Percentiles rank a stretch among this genome's conserved stretches.
These are phyloP conservation scores for Pleurotus pulmonarius DNA, from an alignment of 768 basidiomycete species.

Conservation along the genomic window DNA sequence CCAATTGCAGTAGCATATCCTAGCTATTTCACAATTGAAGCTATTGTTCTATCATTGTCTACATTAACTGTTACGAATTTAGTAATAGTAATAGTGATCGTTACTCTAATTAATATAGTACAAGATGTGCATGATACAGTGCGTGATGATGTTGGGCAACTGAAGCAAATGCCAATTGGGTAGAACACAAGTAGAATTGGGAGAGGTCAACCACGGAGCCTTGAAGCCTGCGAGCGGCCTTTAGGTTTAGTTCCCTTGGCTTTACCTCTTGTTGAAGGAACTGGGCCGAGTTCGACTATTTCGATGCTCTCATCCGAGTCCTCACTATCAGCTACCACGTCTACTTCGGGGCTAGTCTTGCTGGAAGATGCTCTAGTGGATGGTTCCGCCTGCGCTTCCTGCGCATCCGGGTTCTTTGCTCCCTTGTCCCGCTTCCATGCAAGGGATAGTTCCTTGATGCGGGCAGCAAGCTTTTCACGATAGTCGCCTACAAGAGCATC, in stretches of 20 bases:
- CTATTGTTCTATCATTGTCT: no score
- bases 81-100: no score
- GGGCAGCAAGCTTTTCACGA: conserved; percentile 39
- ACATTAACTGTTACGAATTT: no score
- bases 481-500: conserved; percentile 39
- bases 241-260: neutral
- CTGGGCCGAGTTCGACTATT: conserved; percentile 30
- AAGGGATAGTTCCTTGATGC: conserved; percentile 45
- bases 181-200: neutral
- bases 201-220: neutral
- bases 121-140: no score
- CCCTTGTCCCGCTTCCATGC: conserved; percentile 48
- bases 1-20: no score
- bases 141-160: no score
- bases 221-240: neutral
- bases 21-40: no score
- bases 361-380: neutral
- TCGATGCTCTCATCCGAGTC: conserved; percentile 41
- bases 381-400: neutral
- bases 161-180: neutral
- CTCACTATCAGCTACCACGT: conserved; percentile 11
- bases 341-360: neutral
- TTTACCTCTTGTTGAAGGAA: conserved; percentile 4
- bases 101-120: no score
- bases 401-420: conserved; percentile 29